Evolutionary conservation across 1,139 yeast species (phyloP).

Genomic region (Debaryomycetaceae sp.): DNA sequence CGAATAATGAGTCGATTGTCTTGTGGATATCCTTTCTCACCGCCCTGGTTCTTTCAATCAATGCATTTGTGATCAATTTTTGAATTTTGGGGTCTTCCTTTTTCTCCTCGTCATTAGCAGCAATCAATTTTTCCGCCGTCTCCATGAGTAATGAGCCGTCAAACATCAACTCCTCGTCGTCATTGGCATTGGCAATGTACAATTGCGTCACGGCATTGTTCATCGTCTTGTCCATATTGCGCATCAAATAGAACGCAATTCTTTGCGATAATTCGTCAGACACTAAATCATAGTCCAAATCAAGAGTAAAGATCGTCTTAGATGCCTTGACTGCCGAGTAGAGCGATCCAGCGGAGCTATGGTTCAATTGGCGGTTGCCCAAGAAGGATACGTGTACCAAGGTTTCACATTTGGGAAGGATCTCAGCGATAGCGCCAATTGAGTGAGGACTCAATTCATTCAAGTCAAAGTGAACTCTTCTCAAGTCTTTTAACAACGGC

Average conservation of each 20-base stretch:
- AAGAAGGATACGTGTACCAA: conserved; percentile 73
- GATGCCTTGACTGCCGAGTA: conserved; percentile 70
- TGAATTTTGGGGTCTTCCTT: conserved; percentile 37
- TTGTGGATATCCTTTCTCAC: conserved; percentile 39
- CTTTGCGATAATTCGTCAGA: conserved; percentile 71
- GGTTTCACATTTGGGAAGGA: conserved; percentile 63
- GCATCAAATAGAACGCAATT: conserved; percentile 76
- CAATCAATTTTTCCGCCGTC: conserved; percentile 58
- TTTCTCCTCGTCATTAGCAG: conserved; percentile 29
- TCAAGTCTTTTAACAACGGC: conserved; percentile 61
- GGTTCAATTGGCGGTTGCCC: conserved; percentile 55
- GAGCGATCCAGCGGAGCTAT: conserved; percentile 60
- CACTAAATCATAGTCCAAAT: conserved; percentile 64
- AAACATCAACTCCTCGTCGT: conserved; percentile 42
- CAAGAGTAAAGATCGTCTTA: conserved; percentile 60
- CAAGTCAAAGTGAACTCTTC: conserved; percentile 74
- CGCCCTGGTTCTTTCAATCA: conserved; percentile 39
- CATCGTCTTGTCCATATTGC: conserved; percentile 68
- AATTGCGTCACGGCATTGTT: conserved; percentile 21
- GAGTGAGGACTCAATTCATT: conserved; percentile 63
- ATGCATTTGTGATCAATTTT: conserved; percentile 37
- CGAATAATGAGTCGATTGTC: conserved; percentile 37
- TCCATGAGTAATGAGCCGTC: conserved; percentile 53
- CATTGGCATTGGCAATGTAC: conserved; percentile 12
- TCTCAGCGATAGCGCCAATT: conserved; percentile 63